Conservation (phyloP, 805 yeast species). For the Candida silvatica region DNA sequence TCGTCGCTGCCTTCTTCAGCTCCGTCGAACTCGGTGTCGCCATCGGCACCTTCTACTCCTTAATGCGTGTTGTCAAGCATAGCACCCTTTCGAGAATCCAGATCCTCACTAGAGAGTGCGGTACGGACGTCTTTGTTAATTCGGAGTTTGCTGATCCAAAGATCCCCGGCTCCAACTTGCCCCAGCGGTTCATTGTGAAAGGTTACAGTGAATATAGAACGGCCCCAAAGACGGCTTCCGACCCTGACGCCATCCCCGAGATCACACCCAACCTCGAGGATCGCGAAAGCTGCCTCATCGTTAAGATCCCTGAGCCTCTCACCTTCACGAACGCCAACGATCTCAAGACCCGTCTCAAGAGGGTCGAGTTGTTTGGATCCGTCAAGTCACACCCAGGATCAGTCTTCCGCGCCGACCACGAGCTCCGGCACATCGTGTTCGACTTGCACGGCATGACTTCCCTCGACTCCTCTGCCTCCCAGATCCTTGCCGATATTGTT, state of each 20-base stretch:
- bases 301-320: constrained; percentile 80
- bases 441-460: constrained; percentile 78
- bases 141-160: constrained; percentile 44
- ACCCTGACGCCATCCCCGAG: not conserved
- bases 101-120: constrained; percentile 62
- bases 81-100: constrained; percentile 80
- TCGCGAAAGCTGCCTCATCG: constrained; percentile 66
- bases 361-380: constrained; percentile 75
- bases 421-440: constrained; percentile 50
- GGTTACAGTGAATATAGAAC: constrained; percentile 20
- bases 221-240: not conserved
- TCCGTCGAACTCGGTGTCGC: constrained; percentile 88
- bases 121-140: constrained; percentile 54
- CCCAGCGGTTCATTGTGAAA: constrained; percentile 12
- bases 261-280: constrained; percentile 27
- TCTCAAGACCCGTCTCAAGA: constrained; percentile 51
- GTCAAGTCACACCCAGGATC: constrained; percentile 64
- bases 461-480: constrained; percentile 75
- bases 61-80: constrained; percentile 71
- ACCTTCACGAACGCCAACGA: constrained; percentile 83
- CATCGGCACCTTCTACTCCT: constrained; percentile 75
- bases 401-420: constrained; percentile 19
- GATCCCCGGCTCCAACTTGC: constrained; percentile 6
- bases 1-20: constrained; percentile 53
- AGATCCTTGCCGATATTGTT: constrained; percentile 57